Evolutionary conservation across 2,329 filamentous ascomycete species (phyloP), one percentile per base, ranked within the genome.

Genomic region (Penicillium sp.): DNA sequence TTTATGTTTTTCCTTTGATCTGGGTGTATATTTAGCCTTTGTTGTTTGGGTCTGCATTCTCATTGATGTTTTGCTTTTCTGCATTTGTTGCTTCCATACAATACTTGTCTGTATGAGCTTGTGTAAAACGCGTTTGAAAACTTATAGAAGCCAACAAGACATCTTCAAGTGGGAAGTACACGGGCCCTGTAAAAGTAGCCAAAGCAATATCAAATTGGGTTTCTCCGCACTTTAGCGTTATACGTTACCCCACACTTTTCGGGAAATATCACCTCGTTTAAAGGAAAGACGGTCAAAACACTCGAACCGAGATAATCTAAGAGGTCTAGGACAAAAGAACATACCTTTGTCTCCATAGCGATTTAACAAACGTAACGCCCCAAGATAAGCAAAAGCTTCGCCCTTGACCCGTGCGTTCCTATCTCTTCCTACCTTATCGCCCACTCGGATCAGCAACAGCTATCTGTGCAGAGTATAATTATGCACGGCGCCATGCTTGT

Each of bases 21-120:
- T 63, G 61, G 57, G 59, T 65, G 64, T 66, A 66, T 61, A 63
- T 65, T 62, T 65, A 65, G 61, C 63, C 61, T 51, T 49, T 25
- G 27, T 31, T 47, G 27, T 53, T 61, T 54, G 49, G 42, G 21
- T 50, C 43, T 47, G 49, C 42, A 53, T 57, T 52, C 25, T 23
- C 19, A 12, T 51, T 33, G 13, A 31, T 31, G 25, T 27, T 50
- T 41, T 41, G 23, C 43, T 48, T 54, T 35, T 44, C 13, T 57
- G 55, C 61, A 60, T 60, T 43, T 29, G 48, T 59, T 27, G 25
- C n/a, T 49, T 44, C 12, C 41, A 23, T 25, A 43, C 31, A 35
- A 25, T 12, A 17, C 6, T 7, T 23, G 48, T 10, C 6, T 51
- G n/a, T 31, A 33, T 52, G 27, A 52, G 21, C 29, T 23, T 31